Conservation (phyloP, 192 early-diverging fungal genomes). For the Backusella macrospora region DNA sequence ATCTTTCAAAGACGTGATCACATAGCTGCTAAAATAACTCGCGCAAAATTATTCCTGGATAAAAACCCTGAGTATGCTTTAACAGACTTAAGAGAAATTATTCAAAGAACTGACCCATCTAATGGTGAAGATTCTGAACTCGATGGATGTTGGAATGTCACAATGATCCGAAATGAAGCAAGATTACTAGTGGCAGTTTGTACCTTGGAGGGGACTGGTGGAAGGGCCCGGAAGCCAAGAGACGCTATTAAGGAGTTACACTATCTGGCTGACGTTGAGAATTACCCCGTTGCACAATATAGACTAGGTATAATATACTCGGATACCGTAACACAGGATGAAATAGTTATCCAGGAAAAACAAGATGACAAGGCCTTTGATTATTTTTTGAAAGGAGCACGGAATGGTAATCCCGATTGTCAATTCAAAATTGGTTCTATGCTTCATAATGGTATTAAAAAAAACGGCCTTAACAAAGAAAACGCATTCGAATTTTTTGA, state of each 20-base stretch:
- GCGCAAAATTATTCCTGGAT: neutral
- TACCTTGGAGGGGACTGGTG: neutral
- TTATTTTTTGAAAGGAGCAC: slow-evolving; percentile 5
- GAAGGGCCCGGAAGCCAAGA: neutral
- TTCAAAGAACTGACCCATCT: neutral
- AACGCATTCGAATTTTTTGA: neutral
- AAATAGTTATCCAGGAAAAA: neutral
- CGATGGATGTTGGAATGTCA: neutral
- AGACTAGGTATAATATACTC: neutral
- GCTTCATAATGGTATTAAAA: neutral
- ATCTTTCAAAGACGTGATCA: neutral
- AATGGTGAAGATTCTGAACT: too few species aligned
- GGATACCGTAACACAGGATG: neutral
- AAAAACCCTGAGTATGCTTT: neutral
- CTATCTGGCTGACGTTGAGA: neutral
- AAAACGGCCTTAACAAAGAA: neutral
- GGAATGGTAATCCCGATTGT: neutral
- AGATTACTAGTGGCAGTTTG: neutral
- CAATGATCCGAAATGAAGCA: neutral
- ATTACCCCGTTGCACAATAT: neutral
- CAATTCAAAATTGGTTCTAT: neutral
- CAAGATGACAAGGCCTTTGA: neutral
- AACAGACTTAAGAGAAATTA: neutral
- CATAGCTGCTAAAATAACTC: neutral
- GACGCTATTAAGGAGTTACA: neutral